These are phyloP conservation scores for Chalaropsis ovoidea DNA, from an alignment of 2,329 filamentous ascomycete genomes.

Conservation along the genomic window DNA sequence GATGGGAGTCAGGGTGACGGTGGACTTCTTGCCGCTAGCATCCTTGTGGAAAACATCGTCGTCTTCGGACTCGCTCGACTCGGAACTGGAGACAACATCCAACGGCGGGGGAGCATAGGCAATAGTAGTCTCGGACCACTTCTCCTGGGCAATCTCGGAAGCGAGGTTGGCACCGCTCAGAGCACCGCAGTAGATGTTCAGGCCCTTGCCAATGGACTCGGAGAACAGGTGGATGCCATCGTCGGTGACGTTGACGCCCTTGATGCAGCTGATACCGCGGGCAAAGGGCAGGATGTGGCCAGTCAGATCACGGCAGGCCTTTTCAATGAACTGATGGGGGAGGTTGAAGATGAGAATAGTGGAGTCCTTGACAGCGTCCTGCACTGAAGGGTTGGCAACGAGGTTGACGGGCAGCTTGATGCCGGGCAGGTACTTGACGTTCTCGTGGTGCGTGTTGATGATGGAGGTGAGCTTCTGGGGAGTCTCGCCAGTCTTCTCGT, in stretches of 20 bases:
- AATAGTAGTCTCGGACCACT: constrained; percentile 94
- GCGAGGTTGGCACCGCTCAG: constrained; percentile 95
- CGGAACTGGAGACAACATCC: constrained; percentile 65
- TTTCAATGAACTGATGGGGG: constrained; percentile 88
- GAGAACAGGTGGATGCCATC: constrained; percentile 82
- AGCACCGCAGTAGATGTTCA: constrained; percentile 94
- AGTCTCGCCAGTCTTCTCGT: constrained; percentile 49
- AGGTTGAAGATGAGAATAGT: constrained; percentile 93
- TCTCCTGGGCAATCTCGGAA: constrained; percentile 85
- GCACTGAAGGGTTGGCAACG: constrained; percentile 69
- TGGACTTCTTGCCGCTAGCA: constrained; percentile 54
- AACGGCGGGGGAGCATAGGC: constrained; percentile 87
- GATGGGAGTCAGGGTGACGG: constrained; percentile 61
- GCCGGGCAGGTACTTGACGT: constrained; percentile 93
- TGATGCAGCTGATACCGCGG: constrained; percentile 92
- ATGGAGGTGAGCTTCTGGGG: constrained; percentile 80
- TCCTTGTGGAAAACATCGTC: constrained; percentile 57
- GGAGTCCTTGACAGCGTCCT: constrained; percentile 70
- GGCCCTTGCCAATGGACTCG: constrained; percentile 80
- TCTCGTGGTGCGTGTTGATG: constrained; percentile 91
- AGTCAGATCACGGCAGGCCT: constrained; percentile 71
- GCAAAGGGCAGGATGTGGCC: constrained; percentile 88
- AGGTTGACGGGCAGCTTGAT: constrained; percentile 75
- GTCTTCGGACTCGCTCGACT: constrained; percentile 37
- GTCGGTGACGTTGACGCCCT: constrained; percentile 87